Base-by-base conservation (phyloP, 2,329 filamentous ascomycete species). In the Elsinoe australis region DNA sequence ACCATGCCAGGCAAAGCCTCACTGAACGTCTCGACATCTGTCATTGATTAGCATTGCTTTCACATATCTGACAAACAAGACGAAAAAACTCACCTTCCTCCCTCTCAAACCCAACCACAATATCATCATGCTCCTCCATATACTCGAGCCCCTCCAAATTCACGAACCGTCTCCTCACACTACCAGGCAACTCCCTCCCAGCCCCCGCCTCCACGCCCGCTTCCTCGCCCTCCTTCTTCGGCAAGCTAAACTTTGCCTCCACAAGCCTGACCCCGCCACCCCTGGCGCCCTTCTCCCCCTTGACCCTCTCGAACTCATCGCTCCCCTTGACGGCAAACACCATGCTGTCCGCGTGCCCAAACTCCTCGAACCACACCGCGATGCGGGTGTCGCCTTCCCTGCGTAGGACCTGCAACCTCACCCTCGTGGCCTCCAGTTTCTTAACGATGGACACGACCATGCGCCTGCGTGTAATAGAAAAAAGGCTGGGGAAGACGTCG, bases 381-480 rank as follows among this genome's bases (percentile, higher is more conserved):
- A 95, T 70, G 63, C 94, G 87, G 17, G 85, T 67, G 45, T 48
- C 45, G 8, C 38, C 38, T 58, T 80, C 85, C 53, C 88, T 85
- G 54, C 83, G 82, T 6, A 95, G 79, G 29, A 95, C 73, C 62
- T 95, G 88, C 5, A 95, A 72, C 28, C 89, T 80, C 6, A 86
- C 86, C 29, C 75, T 76, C n/a, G 75, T 79, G 2, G 88, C 85
- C 61, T 94, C 87, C 86, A 87, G 94, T 64, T 92, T 92, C 68
- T 95, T 94, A 69, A 94, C 85, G 55, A 95, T 90, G 0, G 87
- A 87, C 12, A 94, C 87, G 9, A 95, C 86, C 83, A 89, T 92
- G 39, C 60, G 55, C 6, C 62, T 56, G 5, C 88, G 80, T 1
- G 88, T 82, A 55, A 95, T 94, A 50, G 83, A 81, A 63, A 95